Base-by-base conservation (phyloP, 2,329 filamentous ascomycete genomes). In the Arthrocladium fulminans region DNA sequence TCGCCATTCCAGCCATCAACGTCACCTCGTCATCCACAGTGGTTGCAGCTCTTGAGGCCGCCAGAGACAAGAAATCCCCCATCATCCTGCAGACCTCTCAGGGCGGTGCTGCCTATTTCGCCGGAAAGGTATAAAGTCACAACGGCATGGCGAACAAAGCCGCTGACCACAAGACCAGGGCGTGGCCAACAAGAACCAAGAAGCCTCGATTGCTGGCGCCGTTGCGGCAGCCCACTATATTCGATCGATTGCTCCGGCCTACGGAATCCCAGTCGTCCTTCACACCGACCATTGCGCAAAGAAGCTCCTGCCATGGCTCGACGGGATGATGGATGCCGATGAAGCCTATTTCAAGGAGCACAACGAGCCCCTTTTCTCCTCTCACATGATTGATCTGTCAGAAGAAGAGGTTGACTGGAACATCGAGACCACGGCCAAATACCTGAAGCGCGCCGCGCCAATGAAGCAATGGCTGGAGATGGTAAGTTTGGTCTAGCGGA, bases 391-490 rank as follows among this genome's bases (percentile, higher is more conserved):
- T 65, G 92, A 98, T 72, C 74, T 96, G 62, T 92, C 86, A 22
- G 92, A 96, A 76, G 90, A 97, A 77, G 66, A 80, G 34, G 85
- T 95, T 58, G 80, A 92, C 53, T 88, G 79, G 73, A 97, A 98
- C 81, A 84, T 98, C 63, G 68, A 84, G 66, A 96, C 87, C 66
- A 97, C 90, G 53, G 86, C 86, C 66, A 80, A 83, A 69, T 96
- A 98, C 78, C 80, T 97, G 56, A 84, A 95, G 81, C 86, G 90
- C 60, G 87, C 85, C 66, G 88, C 88, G 43, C 88, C 89, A 61
- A 88, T 96, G 87, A 95, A 94, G 80, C 88, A 96, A 73, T 97
- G 88, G 88, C 81, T 98, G 60, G 92, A 98, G 81, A 98, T 97
- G 90, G 85, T 88, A 67, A 61, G 68, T 59, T 51, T 7, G 20